A percentile compares a stretch with the other conserved stretches of the same genome.
Conservation (phyloP, 306 rosid genomes). For the Begonia loranthoides region DNA sequence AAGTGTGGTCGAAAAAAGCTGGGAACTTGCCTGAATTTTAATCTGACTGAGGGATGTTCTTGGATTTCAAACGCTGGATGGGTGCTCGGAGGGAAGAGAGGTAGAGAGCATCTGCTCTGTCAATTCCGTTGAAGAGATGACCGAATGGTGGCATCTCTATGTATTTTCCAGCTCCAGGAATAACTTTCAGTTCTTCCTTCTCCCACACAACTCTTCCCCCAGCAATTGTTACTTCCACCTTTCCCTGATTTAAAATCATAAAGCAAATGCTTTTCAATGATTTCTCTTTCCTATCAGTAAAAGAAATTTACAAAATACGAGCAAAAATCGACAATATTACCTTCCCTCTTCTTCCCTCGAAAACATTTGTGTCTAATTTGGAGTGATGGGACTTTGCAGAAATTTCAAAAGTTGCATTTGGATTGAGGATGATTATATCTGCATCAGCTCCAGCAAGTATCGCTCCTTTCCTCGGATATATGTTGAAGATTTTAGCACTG, state of each 20-base stretch:
- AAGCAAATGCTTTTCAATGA: neutral
- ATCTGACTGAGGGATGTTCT: too few species aligned
- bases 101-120: conserved; percentile 46
- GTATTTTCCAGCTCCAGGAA: conserved; percentile 70
- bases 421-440: conserved; percentile 82
- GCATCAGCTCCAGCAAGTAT: conserved; percentile 85
- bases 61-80: conserved; percentile 31
- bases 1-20: too few species aligned
- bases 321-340: conserved; percentile 15
- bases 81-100: conserved; percentile 65
- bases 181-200: conserved; percentile 58
- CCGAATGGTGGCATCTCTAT: conserved; percentile 54
- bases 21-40: too few species aligned
- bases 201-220: conserved; percentile 94
- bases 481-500: conserved; percentile 88
- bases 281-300: too few species aligned
- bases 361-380: conserved; percentile 68
- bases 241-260: conserved; percentile 44
- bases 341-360: conserved; percentile 88
- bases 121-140: conserved; percentile 56
- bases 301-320: too few species aligned
- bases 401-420: conserved; percentile 74
- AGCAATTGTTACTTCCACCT: conserved; percentile 78
- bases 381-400: conserved; percentile 74
- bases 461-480: conserved; percentile 81